Percentiles rank a stretch among this genome's conserved stretches.
Evolutionary conservation across 345 rosid genomes (phyloP).

Genomic region (Populus ilicifolia): DNA sequence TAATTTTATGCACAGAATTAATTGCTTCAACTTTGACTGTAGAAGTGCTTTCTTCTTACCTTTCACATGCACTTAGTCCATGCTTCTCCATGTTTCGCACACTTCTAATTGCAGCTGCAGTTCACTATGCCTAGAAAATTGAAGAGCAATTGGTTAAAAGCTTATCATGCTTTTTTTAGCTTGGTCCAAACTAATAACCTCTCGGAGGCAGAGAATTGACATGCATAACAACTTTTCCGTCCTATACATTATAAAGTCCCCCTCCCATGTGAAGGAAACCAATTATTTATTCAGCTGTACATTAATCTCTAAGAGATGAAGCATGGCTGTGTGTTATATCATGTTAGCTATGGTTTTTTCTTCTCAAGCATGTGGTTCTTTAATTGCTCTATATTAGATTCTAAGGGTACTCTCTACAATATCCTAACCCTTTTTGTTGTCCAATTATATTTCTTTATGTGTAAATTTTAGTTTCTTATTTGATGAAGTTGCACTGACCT

Average conservation of each 20-base stretch:
- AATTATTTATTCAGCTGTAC: not conserved
- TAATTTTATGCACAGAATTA: not conserved
- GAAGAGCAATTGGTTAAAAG: too few relatives aligned
- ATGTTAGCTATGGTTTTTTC: not conserved
- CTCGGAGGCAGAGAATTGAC: too few relatives aligned
- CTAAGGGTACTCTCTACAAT: not conserved
- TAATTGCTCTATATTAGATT: not conserved
- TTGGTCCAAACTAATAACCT: not conserved
- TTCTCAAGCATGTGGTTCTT: not conserved
- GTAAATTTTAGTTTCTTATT: too few relatives aligned
- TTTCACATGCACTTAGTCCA: too few relatives aligned
- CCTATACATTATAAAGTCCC: too few relatives aligned
- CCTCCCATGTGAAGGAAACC: not conserved
- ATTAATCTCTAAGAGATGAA: too few relatives aligned
- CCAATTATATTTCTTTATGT: too few relatives aligned
- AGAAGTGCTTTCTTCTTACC: not conserved
- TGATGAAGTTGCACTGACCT: too few relatives aligned
- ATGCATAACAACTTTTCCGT: too few relatives aligned
- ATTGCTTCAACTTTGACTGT: not conserved
- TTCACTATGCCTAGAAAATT: too few relatives aligned
- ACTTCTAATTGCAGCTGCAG: too few relatives aligned
- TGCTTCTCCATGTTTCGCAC: too few relatives aligned
- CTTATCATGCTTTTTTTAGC: not conserved
- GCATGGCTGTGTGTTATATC: not conserved
- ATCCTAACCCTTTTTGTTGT: not conserved